Evolutionary conservation across 2,329 filamentous ascomycete genomes (phyloP).

Genomic region (Aquanectria penicillioides): DNA sequence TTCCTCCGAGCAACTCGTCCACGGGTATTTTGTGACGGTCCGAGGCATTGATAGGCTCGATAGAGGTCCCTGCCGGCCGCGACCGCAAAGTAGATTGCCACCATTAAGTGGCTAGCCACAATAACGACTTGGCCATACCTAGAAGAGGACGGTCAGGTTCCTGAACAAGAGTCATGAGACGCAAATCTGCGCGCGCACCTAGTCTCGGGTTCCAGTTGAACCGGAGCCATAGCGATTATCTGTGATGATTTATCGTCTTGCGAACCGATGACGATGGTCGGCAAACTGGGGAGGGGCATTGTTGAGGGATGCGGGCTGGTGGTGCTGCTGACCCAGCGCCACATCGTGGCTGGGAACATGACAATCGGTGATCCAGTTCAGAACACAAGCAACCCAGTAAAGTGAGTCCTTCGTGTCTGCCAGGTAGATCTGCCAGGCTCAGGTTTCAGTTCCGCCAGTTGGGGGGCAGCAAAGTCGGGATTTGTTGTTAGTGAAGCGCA

Average conservation of each 20-base stretch:
- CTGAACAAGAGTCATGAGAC: background rate
- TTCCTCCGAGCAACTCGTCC: conserved; percentile 42
- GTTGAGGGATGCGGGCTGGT: background rate
- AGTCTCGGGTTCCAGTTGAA: conserved; percentile 35
- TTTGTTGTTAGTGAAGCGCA: no score
- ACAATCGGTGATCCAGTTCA: background rate
- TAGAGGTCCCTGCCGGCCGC: conserved; percentile 37
- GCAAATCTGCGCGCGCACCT: conserved; percentile 21
- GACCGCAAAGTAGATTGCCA: conserved; percentile 28
- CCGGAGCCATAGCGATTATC: conserved; percentile 37
- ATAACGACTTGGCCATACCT: conserved; percentile 29
- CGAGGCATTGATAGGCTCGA: conserved; percentile 39
- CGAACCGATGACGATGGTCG: conserved; percentile 6
- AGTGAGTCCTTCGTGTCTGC: background rate
- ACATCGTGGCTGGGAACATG: conserved; percentile 23
- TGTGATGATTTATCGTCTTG: conserved; percentile 5
- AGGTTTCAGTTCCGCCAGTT: no score
- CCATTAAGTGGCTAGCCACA: conserved; percentile 32
- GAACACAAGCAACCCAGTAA: no score
- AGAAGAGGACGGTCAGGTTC: conserved; percentile 2
- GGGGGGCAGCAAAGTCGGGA: no score
- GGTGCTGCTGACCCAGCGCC: conserved; percentile 13
- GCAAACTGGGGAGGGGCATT: background rate
- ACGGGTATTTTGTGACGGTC: conserved; percentile 49
- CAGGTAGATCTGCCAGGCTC: no score